Conservation (phyloP, 805 yeast species). For the Saturnispora halmiae region DNA sequence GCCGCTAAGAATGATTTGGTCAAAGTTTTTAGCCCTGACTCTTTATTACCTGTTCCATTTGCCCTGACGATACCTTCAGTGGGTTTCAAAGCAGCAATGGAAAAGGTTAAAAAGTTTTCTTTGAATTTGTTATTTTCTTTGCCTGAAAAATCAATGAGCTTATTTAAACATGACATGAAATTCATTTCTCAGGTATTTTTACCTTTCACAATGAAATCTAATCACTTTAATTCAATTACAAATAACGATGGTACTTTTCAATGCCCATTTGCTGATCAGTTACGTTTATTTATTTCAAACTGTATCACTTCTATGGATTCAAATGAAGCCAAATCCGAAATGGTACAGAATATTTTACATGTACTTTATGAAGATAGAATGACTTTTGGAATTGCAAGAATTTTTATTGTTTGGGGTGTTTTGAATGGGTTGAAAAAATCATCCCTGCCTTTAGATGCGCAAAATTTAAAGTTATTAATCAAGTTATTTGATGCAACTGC, state of each 20-base stretch:
- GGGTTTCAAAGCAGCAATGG: slow-evolving; percentile 70
- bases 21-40: slow-evolving; percentile 38
- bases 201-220: slow-evolving; percentile 55
- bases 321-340: slow-evolving; percentile 9
- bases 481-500: slow-evolving; percentile 28
- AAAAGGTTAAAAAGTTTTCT: slow-evolving; percentile 60
- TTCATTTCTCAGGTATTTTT: slow-evolving; percentile 39
- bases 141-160: slow-evolving; percentile 34
- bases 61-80: slow-evolving; percentile 63
- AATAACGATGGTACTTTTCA: slow-evolving; percentile 23
- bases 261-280: slow-evolving; percentile 52
- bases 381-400: slow-evolving; percentile 62
- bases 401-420: slow-evolving; percentile 51
- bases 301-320: slow-evolving; percentile 27
- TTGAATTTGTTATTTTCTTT: slow-evolving; percentile 47
- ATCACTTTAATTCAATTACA: slow-evolving; percentile 42
- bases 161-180: slow-evolving; percentile 36
- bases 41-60: slow-evolving; percentile 60
- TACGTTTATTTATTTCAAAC: slow-evolving; percentile 37
- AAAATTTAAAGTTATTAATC: slow-evolving; percentile 26
- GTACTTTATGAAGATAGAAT: slow-evolving; percentile 40
- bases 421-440: slow-evolving; percentile 36
- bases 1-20: slow-evolving; percentile 64
- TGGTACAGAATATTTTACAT: slow-evolving; percentile 30
- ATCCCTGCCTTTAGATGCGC: slow-evolving; percentile 14